phyloP scores from a whole-genome alignment of 208 protist genomes.

The Leishmania martiniquensis region DNA sequence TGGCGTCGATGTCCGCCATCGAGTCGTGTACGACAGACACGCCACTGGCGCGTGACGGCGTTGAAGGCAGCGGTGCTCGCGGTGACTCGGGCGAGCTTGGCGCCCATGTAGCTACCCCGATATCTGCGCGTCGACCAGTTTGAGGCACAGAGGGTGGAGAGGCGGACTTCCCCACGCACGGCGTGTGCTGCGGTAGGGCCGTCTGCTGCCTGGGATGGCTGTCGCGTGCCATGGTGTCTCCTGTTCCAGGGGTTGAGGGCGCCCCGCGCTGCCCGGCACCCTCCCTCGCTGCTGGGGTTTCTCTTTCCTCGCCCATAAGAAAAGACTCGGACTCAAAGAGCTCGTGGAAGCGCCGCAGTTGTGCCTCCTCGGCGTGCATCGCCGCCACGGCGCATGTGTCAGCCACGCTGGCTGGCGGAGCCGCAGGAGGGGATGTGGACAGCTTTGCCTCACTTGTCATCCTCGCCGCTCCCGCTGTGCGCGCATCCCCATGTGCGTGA shows the following conservation, averaged over 20 bases:
- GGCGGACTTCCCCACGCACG: background rate
- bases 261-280: background rate
- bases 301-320: background rate
- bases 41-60: background rate
- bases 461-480: background rate
- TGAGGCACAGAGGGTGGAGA: slow-evolving; percentile 24
- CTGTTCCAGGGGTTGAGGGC: background rate
- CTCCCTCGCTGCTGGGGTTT: background rate
- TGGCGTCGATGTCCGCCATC: background rate
- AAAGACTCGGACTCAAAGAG: slow-evolving; percentile 25
- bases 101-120: background rate
- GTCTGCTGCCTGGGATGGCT: slow-evolving; percentile 11
- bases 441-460: background rate
- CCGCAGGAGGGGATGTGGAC: background rate
- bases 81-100: background rate
- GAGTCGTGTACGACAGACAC: background rate
- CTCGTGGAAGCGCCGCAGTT: slow-evolving; percentile 11
- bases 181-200: slow-evolving; percentile 12
- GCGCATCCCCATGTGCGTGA: background rate
- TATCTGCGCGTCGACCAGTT: slow-evolving; percentile 5
- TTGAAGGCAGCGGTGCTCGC: background rate
- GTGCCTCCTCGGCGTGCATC: slow-evolving; percentile 16
- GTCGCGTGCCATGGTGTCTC: background rate
- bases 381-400: slow-evolving; percentile 8
- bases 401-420: slow-evolving; percentile 1